Evolutionary conservation across 2,329 filamentous ascomycete genomes (phyloP).

Genomic region (Lachnellula subtilissima): DNA sequence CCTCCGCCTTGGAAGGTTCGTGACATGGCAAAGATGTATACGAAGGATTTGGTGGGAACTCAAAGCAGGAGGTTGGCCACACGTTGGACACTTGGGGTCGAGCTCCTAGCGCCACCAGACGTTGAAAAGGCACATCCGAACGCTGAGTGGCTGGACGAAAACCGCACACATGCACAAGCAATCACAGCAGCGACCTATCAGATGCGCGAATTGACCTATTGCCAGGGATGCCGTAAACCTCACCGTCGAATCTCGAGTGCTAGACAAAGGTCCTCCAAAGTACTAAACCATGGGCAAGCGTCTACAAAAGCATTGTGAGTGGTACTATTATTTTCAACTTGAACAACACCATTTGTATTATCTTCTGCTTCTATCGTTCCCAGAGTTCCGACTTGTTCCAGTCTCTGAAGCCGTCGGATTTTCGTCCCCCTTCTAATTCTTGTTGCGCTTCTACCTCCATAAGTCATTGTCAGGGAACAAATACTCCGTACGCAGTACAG

Average conservation of each 20-base stretch:
- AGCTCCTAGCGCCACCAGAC: constrained; percentile 2
- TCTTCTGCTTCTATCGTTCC: constrained; percentile 2
- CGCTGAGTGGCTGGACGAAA: constrained; percentile 9
- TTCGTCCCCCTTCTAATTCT: neutral
- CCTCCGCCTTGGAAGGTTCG: neutral
- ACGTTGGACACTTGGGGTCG: neutral
- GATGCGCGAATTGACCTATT: neutral
- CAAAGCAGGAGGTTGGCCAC: neutral
- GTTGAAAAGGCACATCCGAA: constrained; percentile 10
- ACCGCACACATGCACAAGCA: constrained; percentile 14
- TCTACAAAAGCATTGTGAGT: constrained; percentile 27
- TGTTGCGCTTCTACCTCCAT: neutral
- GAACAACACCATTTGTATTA: too few relatives aligned
- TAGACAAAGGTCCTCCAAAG: constrained; percentile 3
- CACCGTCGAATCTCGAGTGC: constrained; percentile 6
- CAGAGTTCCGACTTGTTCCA: constrained; percentile 9
- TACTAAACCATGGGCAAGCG: constrained; percentile 20
- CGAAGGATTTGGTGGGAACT: constrained; percentile 4
- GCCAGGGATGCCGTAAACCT: neutral
- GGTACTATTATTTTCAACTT: constrained; percentile 7
- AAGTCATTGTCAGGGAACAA: neutral
- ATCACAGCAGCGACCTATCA: constrained; percentile 24
- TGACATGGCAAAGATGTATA: constrained; percentile 2
- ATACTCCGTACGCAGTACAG: constrained; percentile 2
- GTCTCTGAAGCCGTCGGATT: constrained; percentile 4